Evolutionary conservation across 1,139 yeast genomes (phyloP).

Genomic region (Protomyces pachydermus): DNA sequence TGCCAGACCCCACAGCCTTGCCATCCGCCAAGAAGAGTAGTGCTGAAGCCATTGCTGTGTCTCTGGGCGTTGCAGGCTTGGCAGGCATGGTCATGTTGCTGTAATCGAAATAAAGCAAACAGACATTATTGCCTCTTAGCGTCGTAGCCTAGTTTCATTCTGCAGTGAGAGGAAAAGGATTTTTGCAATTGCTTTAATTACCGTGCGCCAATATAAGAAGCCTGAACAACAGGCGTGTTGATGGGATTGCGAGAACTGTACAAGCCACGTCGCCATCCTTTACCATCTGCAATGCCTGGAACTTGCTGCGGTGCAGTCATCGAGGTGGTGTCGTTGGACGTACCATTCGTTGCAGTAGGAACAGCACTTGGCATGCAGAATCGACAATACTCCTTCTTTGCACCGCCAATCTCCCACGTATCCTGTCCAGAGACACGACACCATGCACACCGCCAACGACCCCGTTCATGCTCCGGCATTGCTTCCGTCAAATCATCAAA

Average conservation of each 20-base stretch:
- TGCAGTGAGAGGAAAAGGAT: neutral
- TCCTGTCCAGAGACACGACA: conserved; percentile 30
- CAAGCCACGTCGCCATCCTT: conserved; percentile 13
- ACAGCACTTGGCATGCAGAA: neutral
- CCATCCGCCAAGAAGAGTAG: neutral
- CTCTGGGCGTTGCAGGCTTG: neutral
- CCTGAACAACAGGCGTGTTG: conserved; percentile 9
- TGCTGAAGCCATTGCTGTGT: neutral
- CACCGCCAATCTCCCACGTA: conserved; percentile 29
- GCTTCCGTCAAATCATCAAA: conserved; percentile 19
- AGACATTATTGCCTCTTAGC: too few species aligned
- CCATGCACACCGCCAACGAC: conserved; percentile 29
- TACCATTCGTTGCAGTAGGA: neutral
- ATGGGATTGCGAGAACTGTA: conserved; percentile 17
- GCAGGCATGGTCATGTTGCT: neutral
- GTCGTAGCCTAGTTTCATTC: neutral
- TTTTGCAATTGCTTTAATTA: neutral
- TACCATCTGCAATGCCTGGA: conserved; percentile 1
- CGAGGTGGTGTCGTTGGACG: neutral
- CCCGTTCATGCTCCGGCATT: conserved; percentile 27
- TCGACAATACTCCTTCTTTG: conserved; percentile 19
- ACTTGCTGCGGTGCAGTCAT: neutral
- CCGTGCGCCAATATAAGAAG: neutral
- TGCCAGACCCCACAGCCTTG: neutral
- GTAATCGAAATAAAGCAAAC: neutral